Conservation (phyloP, 192 early-diverging fungal genomes). For the Kickxella alabastrina region DNA sequence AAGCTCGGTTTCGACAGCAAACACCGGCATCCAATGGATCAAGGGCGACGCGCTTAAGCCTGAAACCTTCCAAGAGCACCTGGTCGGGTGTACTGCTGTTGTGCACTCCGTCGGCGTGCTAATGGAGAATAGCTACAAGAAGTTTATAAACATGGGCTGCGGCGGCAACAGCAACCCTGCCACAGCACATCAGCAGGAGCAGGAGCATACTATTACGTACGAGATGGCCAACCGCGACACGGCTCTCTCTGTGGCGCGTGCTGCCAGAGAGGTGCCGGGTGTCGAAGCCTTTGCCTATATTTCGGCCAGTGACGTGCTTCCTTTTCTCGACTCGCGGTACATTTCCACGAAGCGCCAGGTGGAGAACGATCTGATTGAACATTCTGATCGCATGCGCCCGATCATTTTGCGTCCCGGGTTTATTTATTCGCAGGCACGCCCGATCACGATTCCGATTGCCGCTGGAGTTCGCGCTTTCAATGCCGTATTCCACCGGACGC, state of each 20-base stretch:
- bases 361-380: slow-evolving; percentile 56
- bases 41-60: slow-evolving; percentile 63
- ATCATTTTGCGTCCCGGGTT: slow-evolving; percentile 61
- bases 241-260: slow-evolving; percentile 57
- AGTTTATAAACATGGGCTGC: slow-evolving; percentile 41
- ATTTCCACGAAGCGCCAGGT: slow-evolving; percentile 74
- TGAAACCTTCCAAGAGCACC: slow-evolving; percentile 52
- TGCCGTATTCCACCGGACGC: slow-evolving; percentile 23
- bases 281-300: slow-evolving; percentile 63
- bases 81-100: slow-evolving; percentile 58
- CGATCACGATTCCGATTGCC: slow-evolving; percentile 58
- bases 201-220: slow-evolving; percentile 47
- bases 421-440: slow-evolving; percentile 59
- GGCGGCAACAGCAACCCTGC: slow-evolving; percentile 8
- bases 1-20: slow-evolving; percentile 3
- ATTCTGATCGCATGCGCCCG: slow-evolving; percentile 41
- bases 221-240: slow-evolving; percentile 69
- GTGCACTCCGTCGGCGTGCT: slow-evolving; percentile 71
- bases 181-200: slow-evolving; percentile 11
- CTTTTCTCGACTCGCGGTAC: slow-evolving; percentile 60
- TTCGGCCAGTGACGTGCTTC: slow-evolving; percentile 63
- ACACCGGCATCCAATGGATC: slow-evolving; percentile 55
- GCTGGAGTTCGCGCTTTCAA: slow-evolving; percentile 52
- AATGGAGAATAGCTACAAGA: slow-evolving; percentile 67
- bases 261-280: slow-evolving; percentile 44